A percentile compares a stretch with the other conserved stretches of the same genome.
phyloP scores from a whole-genome alignment of 208 protist genomes.

The Plasmodiophora brassicae region DNA sequence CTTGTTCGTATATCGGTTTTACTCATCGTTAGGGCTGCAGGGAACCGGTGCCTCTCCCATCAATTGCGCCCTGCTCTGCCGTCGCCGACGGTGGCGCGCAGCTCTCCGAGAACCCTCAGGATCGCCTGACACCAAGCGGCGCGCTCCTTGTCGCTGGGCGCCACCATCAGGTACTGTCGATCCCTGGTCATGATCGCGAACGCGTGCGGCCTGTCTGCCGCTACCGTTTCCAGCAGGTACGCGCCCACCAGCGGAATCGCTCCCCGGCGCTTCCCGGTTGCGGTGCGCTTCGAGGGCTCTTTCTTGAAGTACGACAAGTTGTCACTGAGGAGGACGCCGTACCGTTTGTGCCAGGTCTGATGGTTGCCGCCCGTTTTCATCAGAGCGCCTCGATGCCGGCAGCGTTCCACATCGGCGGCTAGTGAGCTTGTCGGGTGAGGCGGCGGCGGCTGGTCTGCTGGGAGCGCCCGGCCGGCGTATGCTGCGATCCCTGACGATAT shows the following conservation, averaged over 20 bases:
- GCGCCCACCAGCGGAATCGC: neutral
- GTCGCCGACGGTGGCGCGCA: too few species aligned
- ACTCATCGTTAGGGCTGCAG: too few species aligned
- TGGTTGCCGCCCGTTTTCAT: too few species aligned
- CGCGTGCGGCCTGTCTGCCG: neutral
- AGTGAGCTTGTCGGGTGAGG: neutral
- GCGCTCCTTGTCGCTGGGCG: too few species aligned
- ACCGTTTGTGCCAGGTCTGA: neutral
- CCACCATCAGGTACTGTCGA: neutral
- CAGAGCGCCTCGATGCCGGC: too few species aligned
- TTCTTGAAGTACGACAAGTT: neutral
- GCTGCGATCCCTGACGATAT: neutral
- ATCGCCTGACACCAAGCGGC: too few species aligned
- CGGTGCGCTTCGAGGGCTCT: neutral
- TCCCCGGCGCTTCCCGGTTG: neutral
- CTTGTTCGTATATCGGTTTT: too few species aligned
- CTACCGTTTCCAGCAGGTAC: neutral
- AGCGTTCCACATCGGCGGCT: neutral
- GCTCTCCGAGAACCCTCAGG: too few species aligned
- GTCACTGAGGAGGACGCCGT: neutral
- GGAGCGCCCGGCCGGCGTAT: neutral
- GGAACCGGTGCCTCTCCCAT: too few species aligned
- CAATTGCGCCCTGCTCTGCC: too few species aligned
- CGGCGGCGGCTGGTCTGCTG: neutral
- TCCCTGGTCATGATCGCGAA: neutral